Percentiles rank a stretch among this genome's conserved stretches.
phyloP scores from a whole-genome alignment of 176 grass and related monocot genomes.

The Oryza glaberrima region DNA sequence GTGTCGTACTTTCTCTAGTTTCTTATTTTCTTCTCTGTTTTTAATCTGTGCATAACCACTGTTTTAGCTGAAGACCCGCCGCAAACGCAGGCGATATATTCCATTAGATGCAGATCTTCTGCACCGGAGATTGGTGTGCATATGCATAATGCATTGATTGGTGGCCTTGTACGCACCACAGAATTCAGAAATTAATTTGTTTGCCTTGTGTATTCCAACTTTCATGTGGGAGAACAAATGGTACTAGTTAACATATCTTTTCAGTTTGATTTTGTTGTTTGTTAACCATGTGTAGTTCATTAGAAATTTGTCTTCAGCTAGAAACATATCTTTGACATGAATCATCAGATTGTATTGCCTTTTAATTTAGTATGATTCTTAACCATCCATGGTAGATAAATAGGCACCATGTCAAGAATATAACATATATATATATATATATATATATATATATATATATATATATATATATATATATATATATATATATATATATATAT shows the following conservation, averaged over 20 bases:
- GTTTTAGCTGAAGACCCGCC: constrained; percentile 56
- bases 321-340: background rate
- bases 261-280: background rate
- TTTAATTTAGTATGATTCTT: background rate
- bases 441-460: too few relatives aligned
- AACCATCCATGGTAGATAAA: background rate
- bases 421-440: background rate
- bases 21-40: background rate
- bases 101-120: constrained; percentile 52
- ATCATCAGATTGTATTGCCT: background rate
- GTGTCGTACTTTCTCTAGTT: constrained; percentile 27
- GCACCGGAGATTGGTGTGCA: background rate
- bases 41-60: constrained; percentile 27
- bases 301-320: background rate
- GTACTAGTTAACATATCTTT: background rate
- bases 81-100: constrained; percentile 54
- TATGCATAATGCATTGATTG: background rate
- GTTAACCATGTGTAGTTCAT: background rate
- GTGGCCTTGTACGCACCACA: background rate
- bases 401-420: background rate
- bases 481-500: too few relatives aligned
- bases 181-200: background rate
- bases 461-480: background rate
- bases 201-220: background rate
- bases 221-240: background rate